Percentiles rank a stretch among this genome's conserved stretches.
phyloP scores from a whole-genome alignment of 2,329 filamentous ascomycete genomes.

The Bretziella fagacearum region DNA sequence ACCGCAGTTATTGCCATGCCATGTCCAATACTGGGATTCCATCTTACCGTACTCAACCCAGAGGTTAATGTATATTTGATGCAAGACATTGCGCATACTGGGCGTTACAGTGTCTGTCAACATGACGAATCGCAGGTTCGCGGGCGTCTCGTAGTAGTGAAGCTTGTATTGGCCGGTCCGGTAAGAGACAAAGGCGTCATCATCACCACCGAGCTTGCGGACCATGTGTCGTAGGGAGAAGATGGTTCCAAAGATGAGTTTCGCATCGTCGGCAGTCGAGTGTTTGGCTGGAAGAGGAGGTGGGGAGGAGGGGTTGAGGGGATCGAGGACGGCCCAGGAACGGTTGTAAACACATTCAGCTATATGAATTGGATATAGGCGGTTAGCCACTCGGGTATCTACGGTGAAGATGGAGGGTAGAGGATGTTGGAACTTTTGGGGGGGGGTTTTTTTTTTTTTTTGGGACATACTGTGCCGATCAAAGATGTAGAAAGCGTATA shows the following conservation, averaged over 20 bases:
- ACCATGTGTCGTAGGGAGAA: slow-evolving; percentile 96
- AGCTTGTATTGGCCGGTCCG: slow-evolving; percentile 92
- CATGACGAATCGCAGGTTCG: slow-evolving; percentile 91
- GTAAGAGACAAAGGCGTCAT: slow-evolving; percentile 90
- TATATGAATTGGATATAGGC: slow-evolving; percentile 23
- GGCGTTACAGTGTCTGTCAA: slow-evolving; percentile 76
- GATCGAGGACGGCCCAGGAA: slow-evolving; percentile 48
- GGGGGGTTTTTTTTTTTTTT: too few species aligned
- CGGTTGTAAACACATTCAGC: slow-evolving; percentile 96
- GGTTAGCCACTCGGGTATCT: background rate
- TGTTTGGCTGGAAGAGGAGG: slow-evolving; percentile 15
- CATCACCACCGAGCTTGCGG: slow-evolving; percentile 80
- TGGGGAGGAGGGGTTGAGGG: slow-evolving; percentile 21
- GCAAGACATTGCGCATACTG: slow-evolving; percentile 84
- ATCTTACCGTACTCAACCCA: slow-evolving; percentile 81
- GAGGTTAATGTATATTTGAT: slow-evolving; percentile 96
- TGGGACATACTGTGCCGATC: slow-evolving; percentile 72
- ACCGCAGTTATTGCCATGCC: background rate
- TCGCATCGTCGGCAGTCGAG: slow-evolving; percentile 58
- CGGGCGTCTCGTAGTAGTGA: slow-evolving; percentile 97
- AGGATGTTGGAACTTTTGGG: background rate
- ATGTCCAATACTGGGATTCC: background rate
- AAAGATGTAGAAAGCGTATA: slow-evolving; percentile 98
- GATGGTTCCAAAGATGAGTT: slow-evolving; percentile 91
- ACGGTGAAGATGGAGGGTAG: background rate